phyloP scores from a whole-genome alignment of 2,329 filamentous ascomycete species.

The Xylariaceae sp. region DNA sequence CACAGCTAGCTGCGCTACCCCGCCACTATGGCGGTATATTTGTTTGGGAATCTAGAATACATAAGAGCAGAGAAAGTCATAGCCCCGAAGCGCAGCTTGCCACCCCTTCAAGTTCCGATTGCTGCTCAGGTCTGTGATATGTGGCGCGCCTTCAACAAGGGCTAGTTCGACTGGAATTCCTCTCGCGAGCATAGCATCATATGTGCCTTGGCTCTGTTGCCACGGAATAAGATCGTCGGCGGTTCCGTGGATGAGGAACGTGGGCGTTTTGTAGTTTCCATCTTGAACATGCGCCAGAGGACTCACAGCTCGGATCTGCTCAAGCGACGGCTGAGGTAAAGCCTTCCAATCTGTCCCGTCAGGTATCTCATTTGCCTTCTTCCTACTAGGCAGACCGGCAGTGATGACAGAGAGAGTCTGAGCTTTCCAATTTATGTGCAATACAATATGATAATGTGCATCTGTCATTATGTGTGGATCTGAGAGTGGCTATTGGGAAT shows the following conservation, averaged over 20 bases:
- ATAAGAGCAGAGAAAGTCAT: constrained; percentile 9
- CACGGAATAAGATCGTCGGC: constrained; percentile 28
- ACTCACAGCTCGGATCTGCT: constrained; percentile 18
- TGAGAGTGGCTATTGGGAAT: constrained; percentile 10
- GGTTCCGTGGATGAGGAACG: constrained; percentile 28
- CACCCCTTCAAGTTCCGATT: constrained; percentile 8
- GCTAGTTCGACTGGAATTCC: constrained; percentile 12
- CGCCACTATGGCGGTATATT: no score
- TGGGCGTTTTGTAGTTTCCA: constrained; percentile 27
- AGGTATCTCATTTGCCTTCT: constrained; percentile 1
- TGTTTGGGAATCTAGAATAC: constrained; percentile 5
- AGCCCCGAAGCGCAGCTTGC: constrained; percentile 10
- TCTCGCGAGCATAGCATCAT: constrained; percentile 14
- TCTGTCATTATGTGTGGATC: constrained; percentile 19
- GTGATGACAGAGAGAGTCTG: constrained; percentile 26
- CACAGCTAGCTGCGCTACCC: no score
- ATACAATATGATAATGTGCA: constrained; percentile 24
- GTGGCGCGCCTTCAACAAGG: constrained; percentile 10
- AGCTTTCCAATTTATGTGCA: constrained; percentile 31
- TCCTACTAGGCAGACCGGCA: constrained; percentile 19
- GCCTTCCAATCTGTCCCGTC: constrained; percentile 12
- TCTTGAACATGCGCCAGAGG: constrained; percentile 23
- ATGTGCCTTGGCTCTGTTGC: constrained; percentile 20
- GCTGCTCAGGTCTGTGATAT: constrained; percentile 11
- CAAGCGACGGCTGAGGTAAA: constrained; percentile 12